phyloP scores from a whole-genome alignment of 78 protist species.

The Dictyostelium brefeldianum region DNA sequence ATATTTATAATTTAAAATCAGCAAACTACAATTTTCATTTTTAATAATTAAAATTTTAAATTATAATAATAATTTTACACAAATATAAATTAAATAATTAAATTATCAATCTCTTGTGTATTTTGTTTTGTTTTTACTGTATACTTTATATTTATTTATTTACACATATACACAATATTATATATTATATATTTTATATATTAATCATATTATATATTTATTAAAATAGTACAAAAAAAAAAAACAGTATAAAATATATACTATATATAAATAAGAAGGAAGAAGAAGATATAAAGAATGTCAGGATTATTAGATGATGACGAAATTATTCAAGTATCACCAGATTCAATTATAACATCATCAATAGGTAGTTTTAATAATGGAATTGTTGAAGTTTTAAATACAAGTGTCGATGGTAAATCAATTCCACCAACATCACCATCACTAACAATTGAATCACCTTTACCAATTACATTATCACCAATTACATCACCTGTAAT shows the following conservation, averaged over 20 bases:
- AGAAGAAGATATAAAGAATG: not conserved
- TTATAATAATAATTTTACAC: no score
- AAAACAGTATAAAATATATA: not conserved
- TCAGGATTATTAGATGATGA: conserved; percentile 50
- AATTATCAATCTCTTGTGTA: not conserved
- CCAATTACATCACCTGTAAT: not conserved
- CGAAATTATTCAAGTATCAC: conserved; percentile 32
- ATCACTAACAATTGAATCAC: not conserved
- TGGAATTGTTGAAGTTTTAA: not conserved
- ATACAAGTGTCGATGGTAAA: not conserved
- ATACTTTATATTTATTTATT: no score
- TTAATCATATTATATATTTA: no score
- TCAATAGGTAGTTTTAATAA: not conserved
- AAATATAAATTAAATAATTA: no score
- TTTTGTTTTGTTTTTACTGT: not conserved
- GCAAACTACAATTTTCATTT: not conserved
- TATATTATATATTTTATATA: no score
- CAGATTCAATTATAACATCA: conserved; percentile 22
- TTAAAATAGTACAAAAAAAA: not conserved
- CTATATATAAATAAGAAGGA: not conserved
- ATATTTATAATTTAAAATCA: not conserved
- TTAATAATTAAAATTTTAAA: no score
- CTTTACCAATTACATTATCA: no score
- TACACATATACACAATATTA: not conserved
- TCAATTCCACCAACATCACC: not conserved